Evolutionary conservation across 768 basidiomycete species (phyloP).

Genomic region (Russula foetens): DNA sequence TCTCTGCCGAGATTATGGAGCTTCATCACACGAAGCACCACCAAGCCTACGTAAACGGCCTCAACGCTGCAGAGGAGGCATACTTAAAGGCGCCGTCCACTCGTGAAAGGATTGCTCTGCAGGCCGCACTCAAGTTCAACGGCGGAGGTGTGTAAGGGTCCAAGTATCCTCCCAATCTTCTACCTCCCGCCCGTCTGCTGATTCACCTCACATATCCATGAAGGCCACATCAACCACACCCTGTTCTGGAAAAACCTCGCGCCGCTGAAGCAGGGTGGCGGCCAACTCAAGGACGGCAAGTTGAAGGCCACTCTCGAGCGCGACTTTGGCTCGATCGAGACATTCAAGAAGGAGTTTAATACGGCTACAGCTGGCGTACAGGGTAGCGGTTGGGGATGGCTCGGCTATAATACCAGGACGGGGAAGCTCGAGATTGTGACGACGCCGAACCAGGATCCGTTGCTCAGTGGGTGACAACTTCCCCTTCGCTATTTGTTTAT

Average conservation of each 20-base stretch:
- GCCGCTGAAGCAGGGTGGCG: slow-evolving; percentile 55
- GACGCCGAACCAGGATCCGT: slow-evolving; percentile 94
- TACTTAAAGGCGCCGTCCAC: slow-evolving; percentile 58
- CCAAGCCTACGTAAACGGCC: slow-evolving; percentile 87
- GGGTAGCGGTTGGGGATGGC: slow-evolving; percentile 99
- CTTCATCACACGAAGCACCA: slow-evolving; percentile 91
- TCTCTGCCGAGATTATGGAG: slow-evolving; percentile 89
- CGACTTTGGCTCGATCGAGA: slow-evolving; percentile 84
- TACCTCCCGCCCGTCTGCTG: neutral
- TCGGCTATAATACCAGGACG: slow-evolving; percentile 60
- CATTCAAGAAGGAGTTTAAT: slow-evolving; percentile 81
- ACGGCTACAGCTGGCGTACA: slow-evolving; percentile 85
- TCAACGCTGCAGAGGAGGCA: slow-evolving; percentile 89
- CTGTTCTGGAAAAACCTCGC: slow-evolving; percentile 98
- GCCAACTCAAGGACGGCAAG: slow-evolving; percentile 53
- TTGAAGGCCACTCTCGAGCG: slow-evolving; percentile 69
- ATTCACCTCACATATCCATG: neutral
- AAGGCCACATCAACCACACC: slow-evolving; percentile 90
- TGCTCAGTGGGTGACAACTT: slow-evolving; percentile 39
- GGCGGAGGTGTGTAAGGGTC: slow-evolving; percentile 58
- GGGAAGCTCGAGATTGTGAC: slow-evolving; percentile 85
- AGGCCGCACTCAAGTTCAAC: slow-evolving; percentile 93
- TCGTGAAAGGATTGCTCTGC: slow-evolving; percentile 74
- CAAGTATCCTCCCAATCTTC: neutral
- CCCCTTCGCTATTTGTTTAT: neutral